Conservation (phyloP, 257 asterid genomes). For the Rauvolfia tetraphylla region DNA sequence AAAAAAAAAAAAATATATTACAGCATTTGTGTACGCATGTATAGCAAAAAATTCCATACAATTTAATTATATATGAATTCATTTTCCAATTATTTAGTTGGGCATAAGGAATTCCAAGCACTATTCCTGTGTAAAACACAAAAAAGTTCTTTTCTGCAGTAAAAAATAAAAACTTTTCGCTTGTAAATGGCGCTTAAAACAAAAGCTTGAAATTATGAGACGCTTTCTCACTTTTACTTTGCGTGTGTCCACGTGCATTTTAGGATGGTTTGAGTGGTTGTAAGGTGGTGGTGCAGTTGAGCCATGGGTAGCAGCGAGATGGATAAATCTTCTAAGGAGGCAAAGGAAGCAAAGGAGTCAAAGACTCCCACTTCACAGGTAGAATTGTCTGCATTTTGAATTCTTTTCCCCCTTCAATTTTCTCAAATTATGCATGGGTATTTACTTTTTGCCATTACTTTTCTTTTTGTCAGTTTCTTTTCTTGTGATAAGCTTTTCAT, state of each 20-base stretch:
- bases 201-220: neutral
- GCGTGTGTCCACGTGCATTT: slow-evolving; percentile 7
- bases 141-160: neutral
- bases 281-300: slow-evolving; percentile 32
- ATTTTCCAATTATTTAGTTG: neutral
- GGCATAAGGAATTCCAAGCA: neutral
- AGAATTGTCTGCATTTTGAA: neutral
- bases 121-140: neutral
- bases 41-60: neutral
- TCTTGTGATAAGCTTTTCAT: neutral
- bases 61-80: neutral
- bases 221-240: slow-evolving; percentile 11
- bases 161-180: neutral
- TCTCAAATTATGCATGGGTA: neutral
- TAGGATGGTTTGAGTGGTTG: slow-evolving; percentile 42
- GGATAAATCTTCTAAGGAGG: slow-evolving; percentile 78
- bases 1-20: neutral
- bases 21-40: neutral
- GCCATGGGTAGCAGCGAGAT: slow-evolving; percentile 79
- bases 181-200: neutral
- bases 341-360: slow-evolving; percentile 69
- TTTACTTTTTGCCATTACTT: neutral
- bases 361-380: slow-evolving; percentile 74
- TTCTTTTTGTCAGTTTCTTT: neutral
- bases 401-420: neutral